These are phyloP conservation scores for Lithospermum erythrorhizon DNA, from an alignment of 257 asterid genomes.

Conservation along the genomic window DNA sequence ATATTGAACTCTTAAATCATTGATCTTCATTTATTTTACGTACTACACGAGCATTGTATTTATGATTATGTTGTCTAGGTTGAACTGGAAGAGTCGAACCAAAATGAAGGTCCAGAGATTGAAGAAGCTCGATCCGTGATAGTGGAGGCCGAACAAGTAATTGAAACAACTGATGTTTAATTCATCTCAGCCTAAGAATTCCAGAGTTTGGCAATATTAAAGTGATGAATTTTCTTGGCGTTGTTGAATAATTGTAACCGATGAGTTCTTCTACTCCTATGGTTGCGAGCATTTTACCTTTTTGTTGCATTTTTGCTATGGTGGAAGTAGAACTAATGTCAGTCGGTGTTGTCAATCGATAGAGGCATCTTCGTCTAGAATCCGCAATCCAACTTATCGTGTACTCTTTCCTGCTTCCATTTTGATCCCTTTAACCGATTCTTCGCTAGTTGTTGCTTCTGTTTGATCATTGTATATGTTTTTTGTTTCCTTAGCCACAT, in stretches of 20 bases:
- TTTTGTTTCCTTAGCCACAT: no score
- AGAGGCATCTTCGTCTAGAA: no score
- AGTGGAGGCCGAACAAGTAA: constrained; percentile 42
- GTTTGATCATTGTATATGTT: no score
- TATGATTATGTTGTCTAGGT: constrained; percentile 26
- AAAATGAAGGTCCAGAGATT: constrained; percentile 53
- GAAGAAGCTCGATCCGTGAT: constrained; percentile 59
- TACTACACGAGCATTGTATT: background rate
- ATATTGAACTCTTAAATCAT: background rate
- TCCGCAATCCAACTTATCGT: no score
- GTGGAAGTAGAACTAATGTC: no score
- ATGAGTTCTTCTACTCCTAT: background rate
- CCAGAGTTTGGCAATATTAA: background rate
- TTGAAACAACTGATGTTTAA: constrained; percentile 37
- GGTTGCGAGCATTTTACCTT: background rate
- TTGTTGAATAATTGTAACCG: background rate
- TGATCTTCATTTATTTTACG: background rate
- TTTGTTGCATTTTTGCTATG: background rate
- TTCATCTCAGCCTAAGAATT: background rate
- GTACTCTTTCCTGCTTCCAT: no score
- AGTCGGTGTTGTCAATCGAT: no score
- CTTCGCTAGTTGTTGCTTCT: no score
- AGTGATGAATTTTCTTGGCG: background rate
- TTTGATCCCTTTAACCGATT: no score
- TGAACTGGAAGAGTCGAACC: constrained; percentile 57